phyloP scores from a whole-genome alignment of 1,284 basidiomycete species.

The Sporisorium iseilematis-ciliati region DNA sequence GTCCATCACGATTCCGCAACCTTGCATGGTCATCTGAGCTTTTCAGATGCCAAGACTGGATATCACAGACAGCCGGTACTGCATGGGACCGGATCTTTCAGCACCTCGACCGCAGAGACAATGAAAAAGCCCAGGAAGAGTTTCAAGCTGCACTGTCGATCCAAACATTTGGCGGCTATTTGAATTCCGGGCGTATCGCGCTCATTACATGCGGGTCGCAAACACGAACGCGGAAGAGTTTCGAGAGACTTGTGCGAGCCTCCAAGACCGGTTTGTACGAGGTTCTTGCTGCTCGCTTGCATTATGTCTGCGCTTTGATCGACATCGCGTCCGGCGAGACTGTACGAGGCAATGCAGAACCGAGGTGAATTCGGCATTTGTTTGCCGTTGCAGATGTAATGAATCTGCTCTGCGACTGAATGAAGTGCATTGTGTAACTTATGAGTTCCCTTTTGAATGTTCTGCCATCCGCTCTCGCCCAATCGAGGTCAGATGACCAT shows the following conservation, averaged over 20 bases:
- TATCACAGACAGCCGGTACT: not conserved
- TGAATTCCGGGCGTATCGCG: constrained; percentile 31
- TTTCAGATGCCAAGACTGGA: constrained; percentile 5
- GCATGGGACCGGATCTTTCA: not conserved
- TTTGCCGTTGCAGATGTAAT: too few relatives aligned
- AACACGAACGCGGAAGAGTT: not conserved
- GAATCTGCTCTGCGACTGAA: too few relatives aligned
- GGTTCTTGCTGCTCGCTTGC: too few relatives aligned
- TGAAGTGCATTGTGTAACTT: too few relatives aligned
- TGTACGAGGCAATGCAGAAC: too few relatives aligned
- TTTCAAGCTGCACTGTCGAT: constrained; percentile 18
- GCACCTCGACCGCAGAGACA: not conserved
- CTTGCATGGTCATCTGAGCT: not conserved
- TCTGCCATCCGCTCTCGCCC: too few relatives aligned
- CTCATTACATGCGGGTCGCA: not conserved
- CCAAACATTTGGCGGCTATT: constrained; percentile 19
- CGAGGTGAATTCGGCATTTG: too few relatives aligned
- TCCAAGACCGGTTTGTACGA: too few relatives aligned
- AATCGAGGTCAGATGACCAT: too few relatives aligned
- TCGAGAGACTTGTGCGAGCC: too few relatives aligned
- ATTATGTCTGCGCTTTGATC: not conserved
- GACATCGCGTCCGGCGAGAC: not conserved
- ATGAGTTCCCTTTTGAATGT: too few relatives aligned
- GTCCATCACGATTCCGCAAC: not conserved
- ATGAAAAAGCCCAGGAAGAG: not conserved